Evolutionary conservation across 1,284 basidiomycete genomes (phyloP).

Genomic region (Ceratobasidium sp.): DNA sequence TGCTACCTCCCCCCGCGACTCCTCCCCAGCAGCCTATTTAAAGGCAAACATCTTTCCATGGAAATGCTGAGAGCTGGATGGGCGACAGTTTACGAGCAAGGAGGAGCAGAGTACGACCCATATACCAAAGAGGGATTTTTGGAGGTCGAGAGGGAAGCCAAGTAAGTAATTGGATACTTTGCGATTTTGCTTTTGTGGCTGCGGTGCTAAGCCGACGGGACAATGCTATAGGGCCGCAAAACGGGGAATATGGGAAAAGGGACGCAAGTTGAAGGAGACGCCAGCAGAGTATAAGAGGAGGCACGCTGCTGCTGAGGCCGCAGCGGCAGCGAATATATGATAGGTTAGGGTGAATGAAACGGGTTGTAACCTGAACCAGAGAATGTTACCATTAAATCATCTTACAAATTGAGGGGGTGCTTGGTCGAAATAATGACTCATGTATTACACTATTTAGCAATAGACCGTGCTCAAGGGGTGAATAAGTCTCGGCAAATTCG

Average conservation of each 20-base stretch:
- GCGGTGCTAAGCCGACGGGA: slow-evolving; percentile 7
- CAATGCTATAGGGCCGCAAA: slow-evolving; percentile 52
- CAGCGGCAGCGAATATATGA: slow-evolving; percentile 2
- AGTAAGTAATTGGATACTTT: too few relatives aligned
- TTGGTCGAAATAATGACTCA: too few relatives aligned
- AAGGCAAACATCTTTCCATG: slow-evolving; percentile 65
- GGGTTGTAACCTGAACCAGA: too few relatives aligned
- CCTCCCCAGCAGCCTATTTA: slow-evolving; percentile 57
- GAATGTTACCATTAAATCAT: too few relatives aligned
- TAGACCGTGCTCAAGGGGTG: too few relatives aligned
- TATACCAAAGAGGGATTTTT: slow-evolving; percentile 15
- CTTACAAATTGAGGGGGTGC: too few relatives aligned
- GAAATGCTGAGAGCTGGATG: slow-evolving; percentile 81
- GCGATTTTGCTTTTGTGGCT: too few relatives aligned
- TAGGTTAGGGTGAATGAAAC: too few relatives aligned
- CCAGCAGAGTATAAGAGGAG: slow-evolving; percentile 82
- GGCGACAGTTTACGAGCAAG: slow-evolving; percentile 74
- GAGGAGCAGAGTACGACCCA: slow-evolving; percentile 69
- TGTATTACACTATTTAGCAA: too few relatives aligned
- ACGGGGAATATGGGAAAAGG: slow-evolving; percentile 74
- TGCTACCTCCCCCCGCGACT: slow-evolving; percentile 59
- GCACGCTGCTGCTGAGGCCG: slow-evolving; percentile 46
- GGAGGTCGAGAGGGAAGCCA: slow-evolving; percentile 77
- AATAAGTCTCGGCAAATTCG: too few relatives aligned
- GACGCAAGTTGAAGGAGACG: slow-evolving; percentile 60